Evolutionary conservation across 179 eudicot genomes (phyloP), one percentile per base, ranked within the genome.

Genomic region (Dionaea muscipula): DNA sequence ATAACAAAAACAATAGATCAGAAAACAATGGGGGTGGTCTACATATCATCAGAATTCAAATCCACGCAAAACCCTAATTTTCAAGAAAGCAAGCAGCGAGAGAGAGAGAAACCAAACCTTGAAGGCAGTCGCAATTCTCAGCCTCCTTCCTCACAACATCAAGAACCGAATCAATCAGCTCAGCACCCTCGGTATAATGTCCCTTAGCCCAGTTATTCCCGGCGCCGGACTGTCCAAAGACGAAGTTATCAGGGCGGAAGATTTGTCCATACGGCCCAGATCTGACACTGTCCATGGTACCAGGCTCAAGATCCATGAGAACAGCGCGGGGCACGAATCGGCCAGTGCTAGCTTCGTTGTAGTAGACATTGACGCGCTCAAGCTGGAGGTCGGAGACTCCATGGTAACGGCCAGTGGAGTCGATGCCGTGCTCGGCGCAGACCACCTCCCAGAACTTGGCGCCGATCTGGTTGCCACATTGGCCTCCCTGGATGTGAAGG

Each of bases 121-220:
- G 76, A 48, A 72, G 40, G 64, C 72, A 72, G 14, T 67, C 76
- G 26, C 64, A 72, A 40, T 72, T 72, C 59, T 72, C 76, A 1
- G 76, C 76, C 36, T 72, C 76, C 53, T 72, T 72, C 26, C 76
- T 47, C 0, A 72, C 76, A 45, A 72, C 76, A 62, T 72, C 76
- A 27, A 72, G 66, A 35, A 72, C 76, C 17, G 72, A 72, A 46
- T 72, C 76, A 15, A 72, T 72, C 66, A 72, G 39, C 51, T 72
- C 76, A 12, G 76, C 76, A 0, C 76, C 76, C 37, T 72, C 76
- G 17, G 76, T 72, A 22, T 72, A 72, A 54, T 72, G 76, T 28
- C 76, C 76, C 31, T 72, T 72, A 16, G 76, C 76, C 76, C 76
- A 72, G 39, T 72, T 72, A 35, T 71, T 71, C n/a, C 75, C 75